Base-by-base conservation (phyloP, 768 basidiomycete species). In the Trichaptum fuscoviolaceum region DNA sequence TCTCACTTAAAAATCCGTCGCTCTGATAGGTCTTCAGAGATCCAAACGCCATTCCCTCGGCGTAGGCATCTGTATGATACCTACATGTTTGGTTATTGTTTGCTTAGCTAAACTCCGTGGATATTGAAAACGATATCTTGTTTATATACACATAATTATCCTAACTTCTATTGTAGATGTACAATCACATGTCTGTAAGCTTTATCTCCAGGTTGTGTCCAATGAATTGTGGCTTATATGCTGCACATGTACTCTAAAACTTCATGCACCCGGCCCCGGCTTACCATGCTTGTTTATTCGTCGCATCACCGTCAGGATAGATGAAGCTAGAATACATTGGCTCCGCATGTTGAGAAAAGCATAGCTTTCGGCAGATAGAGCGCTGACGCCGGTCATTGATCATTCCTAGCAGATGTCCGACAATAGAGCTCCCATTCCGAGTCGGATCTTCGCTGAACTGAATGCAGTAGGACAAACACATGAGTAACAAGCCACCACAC, bases 1-100 rank as follows among this genome's bases (percentile, higher is more conserved):
- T 35, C 62, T 62, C 20, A 34, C 35, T 34, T n/a, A 63, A n/a
- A 59, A 26, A 1, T 66, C n/a, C 66, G n/a, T 58, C 7, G 26
- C 26, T 26, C 60, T 26, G 35, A 9, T 52, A 84, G 83, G 78
- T 84, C 34, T 84, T 77, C 66, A 66, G 71, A 57, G 71, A 73
- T 68, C 72, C 72, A 8, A 65, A 69, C 27, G 73, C 72, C 10
- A 68, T 67, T 26, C 70, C 69, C 10, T 67, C 70, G 57, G 69
- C 71, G 57, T 71, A 66, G 25, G 36, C 58, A 12, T 26, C 27
- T 23, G 64, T 64, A 57, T 27, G 17, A 20, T 58, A 25, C 23
- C 15, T 27, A 65, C n/a, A 66, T 25, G 30, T 30, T 30, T 30
- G 30, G 30, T 30, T 30, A 30, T 8, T 30, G 15, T 20, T 52